A percentile compares a stretch with the other conserved stretches of the same genome.
Conservation (phyloP, 2,329 filamentous ascomycete species). For the Paecilomyces fulvus region DNA sequence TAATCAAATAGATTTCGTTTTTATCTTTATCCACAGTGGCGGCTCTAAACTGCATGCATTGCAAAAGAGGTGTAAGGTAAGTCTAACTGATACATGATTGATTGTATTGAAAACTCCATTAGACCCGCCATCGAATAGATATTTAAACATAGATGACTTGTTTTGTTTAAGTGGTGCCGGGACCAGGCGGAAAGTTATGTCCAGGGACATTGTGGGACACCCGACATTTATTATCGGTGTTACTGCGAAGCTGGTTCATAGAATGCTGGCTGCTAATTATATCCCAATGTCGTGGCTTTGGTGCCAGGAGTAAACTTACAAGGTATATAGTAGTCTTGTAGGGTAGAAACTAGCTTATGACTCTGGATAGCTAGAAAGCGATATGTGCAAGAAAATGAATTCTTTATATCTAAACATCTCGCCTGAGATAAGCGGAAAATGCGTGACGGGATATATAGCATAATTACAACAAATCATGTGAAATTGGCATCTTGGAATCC, state of each 20-base stretch:
- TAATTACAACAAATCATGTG: constrained; percentile 2
- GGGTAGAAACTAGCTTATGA: background rate
- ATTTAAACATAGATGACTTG: background rate
- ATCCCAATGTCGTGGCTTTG: background rate
- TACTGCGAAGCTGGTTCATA: too few relatives aligned
- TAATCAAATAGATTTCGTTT: too few relatives aligned
- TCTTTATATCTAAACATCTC: background rate
- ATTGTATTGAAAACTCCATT: background rate
- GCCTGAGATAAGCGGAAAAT: background rate
- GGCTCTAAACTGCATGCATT: too few relatives aligned
- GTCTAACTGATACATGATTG: too few relatives aligned
- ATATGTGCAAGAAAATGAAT: background rate
- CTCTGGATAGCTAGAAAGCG: background rate
- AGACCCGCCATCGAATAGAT: background rate
- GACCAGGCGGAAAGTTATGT: background rate
- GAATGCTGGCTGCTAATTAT: background rate
- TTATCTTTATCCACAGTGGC: too few relatives aligned
- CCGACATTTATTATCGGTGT: too few relatives aligned
- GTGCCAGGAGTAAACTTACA: background rate
- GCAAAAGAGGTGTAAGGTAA: too few relatives aligned
- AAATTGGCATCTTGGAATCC: constrained; percentile 34
- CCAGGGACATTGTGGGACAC: background rate
- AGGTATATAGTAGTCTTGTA: background rate
- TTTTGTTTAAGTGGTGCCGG: background rate
- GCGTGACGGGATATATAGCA: background rate